Evolutionary conservation across 352 stramenopile genomes (phyloP).

Genomic region (Blastocystis sp.): DNA sequence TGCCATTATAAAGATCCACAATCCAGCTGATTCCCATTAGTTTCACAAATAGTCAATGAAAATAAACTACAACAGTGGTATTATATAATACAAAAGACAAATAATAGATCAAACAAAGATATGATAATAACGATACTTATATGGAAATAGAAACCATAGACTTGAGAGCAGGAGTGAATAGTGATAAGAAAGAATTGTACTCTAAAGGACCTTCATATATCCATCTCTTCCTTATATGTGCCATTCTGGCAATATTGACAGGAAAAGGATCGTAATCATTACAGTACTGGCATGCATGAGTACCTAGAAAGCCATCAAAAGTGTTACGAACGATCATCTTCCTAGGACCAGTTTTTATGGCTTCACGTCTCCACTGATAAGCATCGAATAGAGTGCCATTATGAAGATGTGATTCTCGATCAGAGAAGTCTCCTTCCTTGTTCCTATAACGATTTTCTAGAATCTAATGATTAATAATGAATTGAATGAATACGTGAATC

Average conservation of each 20-base stretch:
- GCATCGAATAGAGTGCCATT: conserved; percentile 33
- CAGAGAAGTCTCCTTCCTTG: background rate
- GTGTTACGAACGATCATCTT: conserved; percentile 15
- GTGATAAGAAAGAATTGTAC: background rate
- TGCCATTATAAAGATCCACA: no score
- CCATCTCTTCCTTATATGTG: background rate
- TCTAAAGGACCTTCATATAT: no score
- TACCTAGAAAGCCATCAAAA: background rate
- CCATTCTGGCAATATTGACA: background rate
- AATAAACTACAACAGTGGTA: no score
- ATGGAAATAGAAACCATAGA: background rate
- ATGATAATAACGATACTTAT: background rate
- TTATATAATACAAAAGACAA: no score
- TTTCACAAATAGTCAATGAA: no score
- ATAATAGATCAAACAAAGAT: no score
- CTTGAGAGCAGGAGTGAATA: background rate
- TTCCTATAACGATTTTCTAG: background rate
- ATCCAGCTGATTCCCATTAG: no score
- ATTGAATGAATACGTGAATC: background rate
- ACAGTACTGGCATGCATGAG: background rate
- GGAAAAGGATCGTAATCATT: background rate
- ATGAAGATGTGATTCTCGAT: background rate
- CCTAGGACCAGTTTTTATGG: background rate
- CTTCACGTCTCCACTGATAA: background rate
- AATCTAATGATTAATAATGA: background rate